Conservation (phyloP, 768 basidiomycete genomes). For the Termitomyces sp. region DNA sequence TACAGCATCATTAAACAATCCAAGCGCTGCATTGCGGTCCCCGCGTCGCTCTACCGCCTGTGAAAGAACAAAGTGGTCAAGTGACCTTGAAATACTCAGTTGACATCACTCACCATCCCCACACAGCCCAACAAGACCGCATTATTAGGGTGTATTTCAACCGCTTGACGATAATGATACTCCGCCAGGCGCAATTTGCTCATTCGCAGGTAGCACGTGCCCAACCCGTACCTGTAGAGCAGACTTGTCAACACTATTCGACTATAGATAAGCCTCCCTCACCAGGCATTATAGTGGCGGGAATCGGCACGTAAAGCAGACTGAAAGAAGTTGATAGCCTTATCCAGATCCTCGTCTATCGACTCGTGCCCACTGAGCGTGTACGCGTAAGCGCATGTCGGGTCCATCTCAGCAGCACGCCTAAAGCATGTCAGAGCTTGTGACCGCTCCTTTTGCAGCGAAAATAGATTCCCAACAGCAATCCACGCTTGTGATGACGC, state of each 20-base stretch:
- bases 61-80: slow-evolving; percentile 17
- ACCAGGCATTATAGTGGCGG: slow-evolving; percentile 99
- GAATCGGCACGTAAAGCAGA: slow-evolving; percentile 87
- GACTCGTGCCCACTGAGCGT: slow-evolving; percentile 97
- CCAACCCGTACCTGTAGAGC: slow-evolving; percentile 89
- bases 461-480: slow-evolving; percentile 93
- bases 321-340: slow-evolving; percentile 89
- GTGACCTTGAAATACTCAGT: slow-evolving; percentile 8
- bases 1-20: slow-evolving; percentile 79
- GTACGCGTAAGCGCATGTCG: slow-evolving; percentile 91
- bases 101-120: slow-evolving; percentile 74
- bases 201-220: slow-evolving; percentile 92
- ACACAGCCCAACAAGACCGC: slow-evolving; percentile 96
- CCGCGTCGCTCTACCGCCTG: slow-evolving; percentile 89
- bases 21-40: slow-evolving; percentile 71
- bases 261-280: slow-evolving; percentile 29
- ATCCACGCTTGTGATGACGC: slow-evolving; percentile 91
- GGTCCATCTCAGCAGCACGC: slow-evolving; percentile 86
- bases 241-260: slow-evolving; percentile 17
- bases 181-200: slow-evolving; percentile 92
- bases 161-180: slow-evolving; percentile 92
- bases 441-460: slow-evolving; percentile 88
- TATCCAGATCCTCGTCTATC: slow-evolving; percentile 92
- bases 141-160: slow-evolving; percentile 90
- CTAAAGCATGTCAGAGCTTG: slow-evolving; percentile 94